Conservation (phyloP, 2,329 filamentous ascomycete species). For the Cylindrodendrum hubeiense region DNA sequence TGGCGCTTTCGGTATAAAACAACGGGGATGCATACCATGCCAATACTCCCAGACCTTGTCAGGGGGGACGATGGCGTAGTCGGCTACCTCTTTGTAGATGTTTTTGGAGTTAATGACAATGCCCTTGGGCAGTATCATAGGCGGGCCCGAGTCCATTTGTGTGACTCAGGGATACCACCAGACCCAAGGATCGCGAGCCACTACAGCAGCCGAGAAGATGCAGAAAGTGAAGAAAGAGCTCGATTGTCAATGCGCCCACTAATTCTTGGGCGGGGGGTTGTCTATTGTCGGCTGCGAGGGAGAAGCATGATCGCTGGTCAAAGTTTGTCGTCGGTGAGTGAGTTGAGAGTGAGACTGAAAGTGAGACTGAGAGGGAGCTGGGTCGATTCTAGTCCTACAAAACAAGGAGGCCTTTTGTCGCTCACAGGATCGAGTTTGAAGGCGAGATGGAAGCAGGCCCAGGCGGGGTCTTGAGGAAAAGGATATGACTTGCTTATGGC, state of each 20-base stretch:
- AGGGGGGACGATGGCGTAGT: conserved; percentile 61
- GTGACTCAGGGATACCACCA: conserved; percentile 16
- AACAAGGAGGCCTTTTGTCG: background rate
- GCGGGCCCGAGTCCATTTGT: conserved; percentile 51
- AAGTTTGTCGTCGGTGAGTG: background rate
- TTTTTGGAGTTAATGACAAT: conserved; percentile 66
- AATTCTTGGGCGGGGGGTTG: conserved; percentile 21
- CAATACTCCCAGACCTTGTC: conserved; percentile 69
- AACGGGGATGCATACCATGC: conserved; percentile 60
- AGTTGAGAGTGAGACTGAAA: background rate
- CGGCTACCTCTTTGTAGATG: conserved; percentile 67
- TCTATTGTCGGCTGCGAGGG: conserved; percentile 32
- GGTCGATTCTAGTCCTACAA: background rate
- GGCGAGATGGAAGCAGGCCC: background rate
- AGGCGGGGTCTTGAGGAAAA: background rate
- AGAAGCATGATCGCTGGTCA: conserved; percentile 40
- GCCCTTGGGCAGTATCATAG: conserved; percentile 67
- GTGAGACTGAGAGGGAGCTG: background rate
- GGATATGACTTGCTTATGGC: conserved; percentile 2
- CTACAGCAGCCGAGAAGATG: conserved; percentile 4
- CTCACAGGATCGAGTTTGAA: background rate
- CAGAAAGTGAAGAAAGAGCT: conserved; percentile 4
- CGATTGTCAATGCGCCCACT: conserved; percentile 26
- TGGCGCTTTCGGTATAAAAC: conserved; percentile 18
- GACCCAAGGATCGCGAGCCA: conserved; percentile 18